Conservation (phyloP, 176 grass and related monocot species). For the Thinopyrum elongatum region DNA sequence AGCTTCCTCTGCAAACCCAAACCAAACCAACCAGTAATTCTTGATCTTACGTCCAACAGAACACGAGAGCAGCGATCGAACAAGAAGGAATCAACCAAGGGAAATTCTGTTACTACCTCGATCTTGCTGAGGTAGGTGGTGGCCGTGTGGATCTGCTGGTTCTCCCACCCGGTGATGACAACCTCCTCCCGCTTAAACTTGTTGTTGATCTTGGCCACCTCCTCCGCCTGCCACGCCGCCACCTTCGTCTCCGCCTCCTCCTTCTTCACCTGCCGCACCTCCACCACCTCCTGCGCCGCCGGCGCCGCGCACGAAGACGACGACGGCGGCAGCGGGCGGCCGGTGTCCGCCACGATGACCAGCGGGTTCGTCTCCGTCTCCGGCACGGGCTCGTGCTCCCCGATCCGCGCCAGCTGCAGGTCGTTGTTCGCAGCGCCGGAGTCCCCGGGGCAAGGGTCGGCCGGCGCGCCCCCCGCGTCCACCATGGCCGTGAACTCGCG, state of each 20-base stretch:
- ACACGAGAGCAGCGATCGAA: background rate
- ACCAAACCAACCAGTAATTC: background rate
- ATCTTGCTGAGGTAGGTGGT: slow-evolving; percentile 51
- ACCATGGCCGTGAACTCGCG: slow-evolving; percentile 75
- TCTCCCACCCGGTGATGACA: slow-evolving; percentile 65
- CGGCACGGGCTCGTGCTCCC: slow-evolving; percentile 42
- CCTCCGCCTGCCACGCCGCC: slow-evolving; percentile 56
- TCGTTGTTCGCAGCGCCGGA: background rate
- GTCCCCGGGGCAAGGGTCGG: background rate
- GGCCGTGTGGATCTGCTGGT: slow-evolving; percentile 48
- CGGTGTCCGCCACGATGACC: slow-evolving; percentile 47
- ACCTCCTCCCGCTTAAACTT: slow-evolving; percentile 67
- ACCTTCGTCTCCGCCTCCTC: slow-evolving; percentile 73
- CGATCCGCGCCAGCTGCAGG: slow-evolving; percentile 36
- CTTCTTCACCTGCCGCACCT: slow-evolving; percentile 56
- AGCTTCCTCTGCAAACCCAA: slow-evolving; percentile 47
- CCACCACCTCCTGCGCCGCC: background rate
- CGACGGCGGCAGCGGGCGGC: background rate
- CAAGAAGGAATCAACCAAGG: background rate
- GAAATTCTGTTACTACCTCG: slow-evolving; percentile 28
- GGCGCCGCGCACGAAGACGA: background rate
- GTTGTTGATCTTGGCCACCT: slow-evolving; percentile 63
- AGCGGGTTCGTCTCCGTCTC: slow-evolving; percentile 62
- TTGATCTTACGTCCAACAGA: background rate
- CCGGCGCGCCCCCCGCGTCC: slow-evolving; percentile 46